Base-by-base conservation (phyloP, 1,139 yeast species). In the Debaryomycetaceae sp. region DNA sequence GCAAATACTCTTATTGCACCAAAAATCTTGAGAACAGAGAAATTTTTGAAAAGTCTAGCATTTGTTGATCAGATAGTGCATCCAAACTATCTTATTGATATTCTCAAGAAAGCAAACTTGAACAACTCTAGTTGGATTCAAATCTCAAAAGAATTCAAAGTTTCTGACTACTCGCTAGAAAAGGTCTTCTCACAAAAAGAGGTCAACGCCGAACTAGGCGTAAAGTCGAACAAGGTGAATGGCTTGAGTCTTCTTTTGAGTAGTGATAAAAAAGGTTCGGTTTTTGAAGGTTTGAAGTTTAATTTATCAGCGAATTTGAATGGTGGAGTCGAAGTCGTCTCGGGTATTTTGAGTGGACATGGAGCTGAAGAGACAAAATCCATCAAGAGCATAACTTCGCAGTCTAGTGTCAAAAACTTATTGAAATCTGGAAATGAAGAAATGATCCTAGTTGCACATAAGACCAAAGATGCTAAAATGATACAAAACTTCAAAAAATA, bases 1-100 rank as follows among this genome's bases (percentile, higher is more conserved):
- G 55, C 58, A 34, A 76, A 81, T 53, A 67, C 84, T 36, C 68
- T 86, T 7, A 71, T 91, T 14, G 93, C 97, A 0, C 96, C 97
- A 1, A 81, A 82, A 49, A 75, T 85, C 9, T 63, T 86, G 54
- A 76, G 98, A 51, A 93, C 98, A 0, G 96, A 87, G 48, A 93
- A 93, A 63, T 91, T 91, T 57, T 71, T 93, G 46, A 62, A 68
- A 33, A 65, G 77, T 46, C 58, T 74, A 44, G 60, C 71, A 46
- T 61, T 58, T 44, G 75, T 66, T 1, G 50, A 56, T 11, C 56
- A 62, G 24, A 72, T 84, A 14, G 52, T 80, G 1, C 79, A 77
- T 45, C 83, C 83, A 0, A 56, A 60, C n/a, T 78, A 70, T 47
- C 52, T 80, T 22, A 56, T 59, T 11, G 80, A 76, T 38, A 67